phyloP scores from a whole-genome alignment of 352 stramenopile genomes.

The Globisporangium recalcitrans region DNA sequence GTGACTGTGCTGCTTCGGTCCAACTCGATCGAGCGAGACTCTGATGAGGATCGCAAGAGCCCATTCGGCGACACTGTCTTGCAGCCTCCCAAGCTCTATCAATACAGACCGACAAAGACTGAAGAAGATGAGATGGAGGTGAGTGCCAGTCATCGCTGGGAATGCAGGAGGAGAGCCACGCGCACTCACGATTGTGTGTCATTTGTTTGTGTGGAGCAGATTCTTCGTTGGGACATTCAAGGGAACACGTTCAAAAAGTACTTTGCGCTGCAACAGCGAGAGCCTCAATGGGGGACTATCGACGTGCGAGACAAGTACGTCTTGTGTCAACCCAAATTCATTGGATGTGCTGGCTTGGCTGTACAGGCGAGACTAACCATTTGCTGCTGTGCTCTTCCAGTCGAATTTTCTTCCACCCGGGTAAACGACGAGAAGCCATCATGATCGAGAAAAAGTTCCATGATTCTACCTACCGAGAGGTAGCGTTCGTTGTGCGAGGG shows the following conservation, averaged over 20 bases:
- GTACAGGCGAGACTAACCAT: slow-evolving; percentile 1
- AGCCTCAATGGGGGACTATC: slow-evolving; percentile 50
- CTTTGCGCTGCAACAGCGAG: slow-evolving; percentile 45
- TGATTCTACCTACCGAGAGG: slow-evolving; percentile 51
- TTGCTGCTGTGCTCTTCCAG: slow-evolving; percentile 15
- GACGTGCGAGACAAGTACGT: slow-evolving; percentile 55
- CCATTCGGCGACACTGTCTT: slow-evolving; percentile 24
- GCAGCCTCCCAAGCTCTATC: slow-evolving; percentile 39
- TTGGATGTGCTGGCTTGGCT: neutral
- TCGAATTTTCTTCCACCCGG: slow-evolving; percentile 58
- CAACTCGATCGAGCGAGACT: slow-evolving; percentile 34
- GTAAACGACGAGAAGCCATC: slow-evolving; percentile 55
- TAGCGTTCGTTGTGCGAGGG: slow-evolving; percentile 1
- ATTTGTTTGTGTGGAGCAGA: slow-evolving; percentile 25
- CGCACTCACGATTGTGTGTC: neutral
- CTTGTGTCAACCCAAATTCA: neutral
- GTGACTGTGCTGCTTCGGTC: slow-evolving; percentile 52
- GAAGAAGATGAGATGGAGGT: slow-evolving; percentile 79
- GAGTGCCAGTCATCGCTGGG: neutral
- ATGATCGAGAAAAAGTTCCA: slow-evolving; percentile 68
- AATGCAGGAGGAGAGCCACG: neutral
- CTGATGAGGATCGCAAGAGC: slow-evolving; percentile 34
- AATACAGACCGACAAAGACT: slow-evolving; percentile 51
- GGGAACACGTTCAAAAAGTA: slow-evolving; percentile 59
- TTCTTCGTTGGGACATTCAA: slow-evolving; percentile 64